A percentile compares a stretch with the other conserved stretches of the same genome.
phyloP scores from a whole-genome alignment of 2,329 filamentous ascomycete species.

The Colletotrichum aenigma region DNA sequence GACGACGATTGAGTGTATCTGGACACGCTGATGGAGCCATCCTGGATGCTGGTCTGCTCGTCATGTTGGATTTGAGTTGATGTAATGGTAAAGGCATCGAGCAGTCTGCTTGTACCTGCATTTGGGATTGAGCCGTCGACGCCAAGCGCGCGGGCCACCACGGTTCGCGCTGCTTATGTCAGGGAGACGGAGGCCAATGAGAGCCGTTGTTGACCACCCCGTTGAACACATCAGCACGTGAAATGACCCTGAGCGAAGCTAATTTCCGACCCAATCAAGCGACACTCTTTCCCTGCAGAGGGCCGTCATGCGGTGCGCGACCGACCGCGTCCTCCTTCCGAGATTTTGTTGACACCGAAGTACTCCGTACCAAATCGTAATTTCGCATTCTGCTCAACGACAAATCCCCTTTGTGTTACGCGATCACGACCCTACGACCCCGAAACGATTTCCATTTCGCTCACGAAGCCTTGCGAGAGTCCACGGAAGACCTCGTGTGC shows the following conservation, averaged over 20 bases:
- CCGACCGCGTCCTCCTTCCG: constrained; percentile 20
- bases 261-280: constrained; percentile 22
- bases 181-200: background rate
- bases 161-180: constrained; percentile 3
- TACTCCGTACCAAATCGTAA: constrained; percentile 8
- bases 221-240: constrained; percentile 18
- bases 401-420: constrained; percentile 17
- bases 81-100: background rate
- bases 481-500: background rate
- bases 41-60: background rate
- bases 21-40: background rate
- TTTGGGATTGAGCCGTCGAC: background rate
- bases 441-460: constrained; percentile 4
- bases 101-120: background rate
- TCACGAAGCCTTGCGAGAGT: background rate
- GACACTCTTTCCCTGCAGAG: constrained; percentile 9
- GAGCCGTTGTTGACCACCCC: background rate
- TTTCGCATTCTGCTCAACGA: constrained; percentile 17
- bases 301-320: constrained; percentile 21
- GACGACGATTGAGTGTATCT: background rate
- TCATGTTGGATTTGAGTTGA: background rate
- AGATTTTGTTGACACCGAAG: constrained; percentile 21
- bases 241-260: constrained; percentile 19
- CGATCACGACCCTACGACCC: constrained; percentile 10
- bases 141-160: background rate